These are phyloP conservation scores for Talaromyces sp. DNA, from an alignment of 2,329 filamentous ascomycete genomes.

Conservation along the genomic window DNA sequence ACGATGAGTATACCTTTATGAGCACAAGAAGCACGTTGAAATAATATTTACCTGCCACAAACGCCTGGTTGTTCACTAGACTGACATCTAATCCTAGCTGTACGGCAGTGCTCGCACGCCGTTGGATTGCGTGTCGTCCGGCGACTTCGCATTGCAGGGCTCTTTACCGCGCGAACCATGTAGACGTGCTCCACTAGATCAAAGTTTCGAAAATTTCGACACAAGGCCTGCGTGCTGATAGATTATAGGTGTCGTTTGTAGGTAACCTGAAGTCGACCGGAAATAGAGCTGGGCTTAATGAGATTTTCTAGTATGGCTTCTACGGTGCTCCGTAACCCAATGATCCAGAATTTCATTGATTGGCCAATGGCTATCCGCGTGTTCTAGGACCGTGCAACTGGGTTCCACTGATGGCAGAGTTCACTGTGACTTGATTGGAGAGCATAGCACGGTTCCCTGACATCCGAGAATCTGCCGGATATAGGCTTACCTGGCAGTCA, in stretches of 20 bases:
- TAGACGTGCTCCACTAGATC: neutral
- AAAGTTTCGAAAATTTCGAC: neutral
- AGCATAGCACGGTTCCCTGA: neutral
- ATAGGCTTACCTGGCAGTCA: neutral
- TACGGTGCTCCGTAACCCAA: neutral
- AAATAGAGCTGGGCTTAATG: neutral
- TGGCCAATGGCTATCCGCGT: neutral
- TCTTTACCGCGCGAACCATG: neutral
- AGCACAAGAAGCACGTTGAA: neutral
- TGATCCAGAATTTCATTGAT: neutral
- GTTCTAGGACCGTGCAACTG: neutral
- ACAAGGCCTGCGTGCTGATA: neutral
- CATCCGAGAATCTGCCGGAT: neutral
- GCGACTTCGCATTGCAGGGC: constrained; percentile 1
- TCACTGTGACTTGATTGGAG: neutral
- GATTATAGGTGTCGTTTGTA: neutral
- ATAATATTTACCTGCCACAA: constrained; percentile 10
- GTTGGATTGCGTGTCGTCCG: neutral
- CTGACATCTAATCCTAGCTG: constrained; percentile 11
- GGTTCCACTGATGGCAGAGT: neutral
- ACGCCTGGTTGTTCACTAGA: constrained; percentile 9
- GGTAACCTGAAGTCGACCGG: neutral
- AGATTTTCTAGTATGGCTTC: neutral
- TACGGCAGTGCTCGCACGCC: constrained; percentile 14
- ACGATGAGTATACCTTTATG: constrained; percentile 1